Evolutionary conservation across 2,329 filamentous ascomycete species (phyloP).

Genomic region (Xylariaceae sp.): DNA sequence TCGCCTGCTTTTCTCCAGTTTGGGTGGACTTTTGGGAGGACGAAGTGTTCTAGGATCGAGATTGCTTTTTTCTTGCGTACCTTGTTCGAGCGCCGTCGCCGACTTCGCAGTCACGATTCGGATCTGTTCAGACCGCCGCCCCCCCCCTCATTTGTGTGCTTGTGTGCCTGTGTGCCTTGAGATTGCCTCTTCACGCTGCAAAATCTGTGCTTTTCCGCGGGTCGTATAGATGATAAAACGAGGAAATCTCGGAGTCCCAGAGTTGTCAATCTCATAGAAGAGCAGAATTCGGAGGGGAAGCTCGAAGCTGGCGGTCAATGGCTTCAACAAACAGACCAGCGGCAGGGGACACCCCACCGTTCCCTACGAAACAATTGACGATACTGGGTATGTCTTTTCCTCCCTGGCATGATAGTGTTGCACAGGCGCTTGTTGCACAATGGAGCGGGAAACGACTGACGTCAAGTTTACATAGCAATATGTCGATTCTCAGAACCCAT

Average conservation of each 20-base stretch:
- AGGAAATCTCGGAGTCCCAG: background rate
- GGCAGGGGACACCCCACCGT: background rate
- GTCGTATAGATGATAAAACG: background rate
- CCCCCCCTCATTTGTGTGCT: background rate
- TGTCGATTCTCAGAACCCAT: constrained; percentile 44
- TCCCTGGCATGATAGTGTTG: too few relatives aligned
- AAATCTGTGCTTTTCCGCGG: background rate
- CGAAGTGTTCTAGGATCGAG: too few relatives aligned
- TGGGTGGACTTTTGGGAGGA: too few relatives aligned
- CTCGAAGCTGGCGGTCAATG: background rate
- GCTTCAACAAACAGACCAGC: background rate
- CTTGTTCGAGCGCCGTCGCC: too few relatives aligned
- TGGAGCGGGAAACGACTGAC: background rate
- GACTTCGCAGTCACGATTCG: too few relatives aligned
- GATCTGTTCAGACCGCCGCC: too few relatives aligned
- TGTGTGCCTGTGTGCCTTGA: background rate
- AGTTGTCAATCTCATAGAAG: background rate
- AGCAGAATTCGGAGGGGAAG: background rate
- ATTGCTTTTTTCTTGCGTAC: too few relatives aligned
- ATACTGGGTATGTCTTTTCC: background rate
- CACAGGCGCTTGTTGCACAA: too few relatives aligned
- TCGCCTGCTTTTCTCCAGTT: too few relatives aligned
- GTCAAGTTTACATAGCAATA: constrained; percentile 31
- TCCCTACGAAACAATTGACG: background rate
- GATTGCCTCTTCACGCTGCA: background rate